Base-by-base conservation (phyloP, 1,139 yeast species). In the Candida smagusa region DNA sequence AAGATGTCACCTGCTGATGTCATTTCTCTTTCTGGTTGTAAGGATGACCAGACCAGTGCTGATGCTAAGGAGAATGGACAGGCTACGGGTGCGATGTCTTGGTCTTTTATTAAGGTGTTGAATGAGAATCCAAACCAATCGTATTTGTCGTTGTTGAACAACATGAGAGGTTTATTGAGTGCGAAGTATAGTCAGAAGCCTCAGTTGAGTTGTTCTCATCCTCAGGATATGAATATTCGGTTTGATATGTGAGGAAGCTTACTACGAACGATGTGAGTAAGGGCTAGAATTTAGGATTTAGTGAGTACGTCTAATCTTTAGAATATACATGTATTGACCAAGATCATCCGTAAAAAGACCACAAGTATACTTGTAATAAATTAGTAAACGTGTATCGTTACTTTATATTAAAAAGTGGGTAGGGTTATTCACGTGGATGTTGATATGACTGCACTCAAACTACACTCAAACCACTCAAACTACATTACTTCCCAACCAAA, bases 31-130 rank as follows among this genome's bases (percentile, higher is more conserved):
- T 82, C 94, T 8, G 97, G 97, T 8, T 89, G 97, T 54, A 88
- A 87, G 61, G 97, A 90, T 61, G 79, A 82, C 42, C 97, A 72
- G 50, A 78, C 84, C 8, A 69, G 77, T 41, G 96, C 96, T 5
- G 96, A 88, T 59, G 85, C 97, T 1, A 68, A 68, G 22, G 90
- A 84, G 54, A 80, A 78, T 36, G 95, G 96, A 21, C 65, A 64
- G 31, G 80, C 85, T 31, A 88, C 96, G 0, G 97, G 97, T 41
- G 97, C 97, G 16, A 87, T 90, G 95, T 84, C 95, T 35, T 88
- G 84, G 73, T 85, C 97, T 1, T 89, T 90, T 54, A 77, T 88
- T 43, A 73, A 76, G 45, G 94, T 85, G 19, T 66, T 90, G 68
- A 58, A 71, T 26, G 71, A 72, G 40, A 75, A 78, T 53, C 86